Evolutionary conservation across 768 basidiomycete species (phyloP).

Genomic region (Dendrothele bispora): DNA sequence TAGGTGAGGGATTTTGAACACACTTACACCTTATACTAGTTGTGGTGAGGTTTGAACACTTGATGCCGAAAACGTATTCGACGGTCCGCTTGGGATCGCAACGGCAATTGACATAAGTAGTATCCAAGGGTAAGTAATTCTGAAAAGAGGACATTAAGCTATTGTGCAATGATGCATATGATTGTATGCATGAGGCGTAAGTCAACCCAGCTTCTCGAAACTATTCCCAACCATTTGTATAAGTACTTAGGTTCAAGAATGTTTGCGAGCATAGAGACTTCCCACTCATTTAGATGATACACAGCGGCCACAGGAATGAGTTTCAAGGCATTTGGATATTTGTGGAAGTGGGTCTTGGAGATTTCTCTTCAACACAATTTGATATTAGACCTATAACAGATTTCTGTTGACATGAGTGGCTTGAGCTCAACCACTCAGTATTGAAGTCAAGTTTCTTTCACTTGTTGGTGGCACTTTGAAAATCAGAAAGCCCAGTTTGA

Average conservation of each 20-base stretch:
- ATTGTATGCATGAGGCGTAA: constrained; percentile 59
- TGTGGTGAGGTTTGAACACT: too few relatives aligned
- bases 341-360: constrained; percentile 77
- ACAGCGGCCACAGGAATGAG: constrained; percentile 72
- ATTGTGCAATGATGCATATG: neutral
- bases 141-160: constrained; percentile 24
- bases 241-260: neutral
- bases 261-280: constrained; percentile 32
- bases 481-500: too few relatives aligned
- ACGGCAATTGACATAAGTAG: constrained; percentile 73
- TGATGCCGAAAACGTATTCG: constrained; percentile 63
- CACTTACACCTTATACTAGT: too few relatives aligned
- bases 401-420: too few relatives aligned
- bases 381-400: too few relatives aligned
- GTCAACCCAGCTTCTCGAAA: constrained; percentile 18
- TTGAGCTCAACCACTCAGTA: too few relatives aligned
- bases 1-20: too few relatives aligned
- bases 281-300: constrained; percentile 60
- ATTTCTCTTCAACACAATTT: constrained; percentile 55
- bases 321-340: constrained; percentile 61
- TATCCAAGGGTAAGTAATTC: constrained; percentile 80
- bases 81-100: constrained; percentile 71
- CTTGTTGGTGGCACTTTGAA: too few relatives aligned
- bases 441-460: too few relatives aligned
- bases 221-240: neutral